Conservation (phyloP, 2,329 filamentous ascomycete species). For the Aureobasidium sp. region DNA sequence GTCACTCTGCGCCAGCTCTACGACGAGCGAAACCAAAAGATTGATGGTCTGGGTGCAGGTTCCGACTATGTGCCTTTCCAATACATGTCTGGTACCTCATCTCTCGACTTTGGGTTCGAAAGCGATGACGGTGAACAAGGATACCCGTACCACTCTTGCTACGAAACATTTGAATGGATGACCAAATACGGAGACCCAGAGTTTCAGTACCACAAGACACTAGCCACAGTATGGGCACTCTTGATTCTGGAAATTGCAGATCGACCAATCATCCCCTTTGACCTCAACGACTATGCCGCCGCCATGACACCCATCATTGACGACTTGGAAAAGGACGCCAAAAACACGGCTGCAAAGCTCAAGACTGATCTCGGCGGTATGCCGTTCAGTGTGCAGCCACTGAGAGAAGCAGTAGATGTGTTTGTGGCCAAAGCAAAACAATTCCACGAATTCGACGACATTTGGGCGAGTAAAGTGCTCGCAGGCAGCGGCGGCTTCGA, state of each 20-base stretch:
- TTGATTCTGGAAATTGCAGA: slow-evolving; percentile 82
- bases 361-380: slow-evolving; percentile 12
- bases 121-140: slow-evolving; percentile 46
- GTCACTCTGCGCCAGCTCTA: slow-evolving; percentile 68
- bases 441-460: slow-evolving; percentile 69
- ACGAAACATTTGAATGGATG: slow-evolving; percentile 88
- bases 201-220: slow-evolving; percentile 70
- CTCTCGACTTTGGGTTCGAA: slow-evolving; percentile 74
- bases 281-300: slow-evolving; percentile 65
- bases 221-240: slow-evolving; percentile 73
- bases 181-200: slow-evolving; percentile 66
- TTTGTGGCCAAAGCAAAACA: slow-evolving; percentile 54
- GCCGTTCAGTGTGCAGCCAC: slow-evolving; percentile 48
- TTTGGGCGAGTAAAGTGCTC: slow-evolving; percentile 69
- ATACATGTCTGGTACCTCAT: slow-evolving; percentile 80
- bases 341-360: slow-evolving; percentile 33
- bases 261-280: slow-evolving; percentile 72
- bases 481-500: slow-evolving; percentile 65
- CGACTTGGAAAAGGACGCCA: slow-evolving; percentile 57
- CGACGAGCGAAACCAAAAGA: slow-evolving; percentile 54
- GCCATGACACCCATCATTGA: slow-evolving; percentile 59
- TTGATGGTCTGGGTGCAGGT: slow-evolving; percentile 65
- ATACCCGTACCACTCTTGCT: slow-evolving; percentile 73
- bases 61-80: slow-evolving; percentile 90
- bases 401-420: slow-evolving; percentile 56